Evolutionary conservation across 768 basidiomycete genomes (phyloP).

Genomic region (Lentinula aciculospora): DNA sequence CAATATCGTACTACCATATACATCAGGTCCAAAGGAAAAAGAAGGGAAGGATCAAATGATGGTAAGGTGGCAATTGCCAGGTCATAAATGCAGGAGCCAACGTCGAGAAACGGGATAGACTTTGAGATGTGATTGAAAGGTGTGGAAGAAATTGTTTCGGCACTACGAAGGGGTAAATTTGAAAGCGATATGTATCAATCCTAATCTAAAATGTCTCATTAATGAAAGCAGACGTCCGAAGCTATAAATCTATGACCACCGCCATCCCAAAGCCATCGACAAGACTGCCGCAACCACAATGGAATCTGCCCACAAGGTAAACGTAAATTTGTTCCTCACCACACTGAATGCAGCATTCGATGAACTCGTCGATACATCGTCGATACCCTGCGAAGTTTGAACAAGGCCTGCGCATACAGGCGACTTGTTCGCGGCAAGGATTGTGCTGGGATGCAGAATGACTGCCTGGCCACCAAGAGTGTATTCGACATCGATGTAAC

Average conservation of each 20-base stretch:
- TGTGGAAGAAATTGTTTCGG: background rate
- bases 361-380: background rate
- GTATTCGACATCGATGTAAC: slow-evolving; percentile 59
- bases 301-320: background rate
- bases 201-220: background rate
- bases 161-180: background rate
- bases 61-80: background rate
- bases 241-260: background rate
- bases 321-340: background rate
- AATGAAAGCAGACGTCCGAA: background rate
- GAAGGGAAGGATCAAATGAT: background rate
- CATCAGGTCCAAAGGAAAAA: background rate
- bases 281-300: background rate
- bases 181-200: background rate
- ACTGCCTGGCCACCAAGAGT: slow-evolving; percentile 55
- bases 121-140: background rate
- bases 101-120: background rate
- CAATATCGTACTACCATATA: background rate
- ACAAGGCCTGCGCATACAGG: slow-evolving; percentile 25
- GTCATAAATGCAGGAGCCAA: background rate
- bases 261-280: background rate
- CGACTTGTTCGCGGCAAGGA: slow-evolving; percentile 26
- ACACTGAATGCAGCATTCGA: background rate
- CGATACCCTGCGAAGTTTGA: background rate
- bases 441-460: slow-evolving; percentile 40